Percentiles rank a stretch among this genome's conserved stretches.
Evolutionary conservation across 148 eudicot species (phyloP).

Genomic region (Amaranthus palmeri): DNA sequence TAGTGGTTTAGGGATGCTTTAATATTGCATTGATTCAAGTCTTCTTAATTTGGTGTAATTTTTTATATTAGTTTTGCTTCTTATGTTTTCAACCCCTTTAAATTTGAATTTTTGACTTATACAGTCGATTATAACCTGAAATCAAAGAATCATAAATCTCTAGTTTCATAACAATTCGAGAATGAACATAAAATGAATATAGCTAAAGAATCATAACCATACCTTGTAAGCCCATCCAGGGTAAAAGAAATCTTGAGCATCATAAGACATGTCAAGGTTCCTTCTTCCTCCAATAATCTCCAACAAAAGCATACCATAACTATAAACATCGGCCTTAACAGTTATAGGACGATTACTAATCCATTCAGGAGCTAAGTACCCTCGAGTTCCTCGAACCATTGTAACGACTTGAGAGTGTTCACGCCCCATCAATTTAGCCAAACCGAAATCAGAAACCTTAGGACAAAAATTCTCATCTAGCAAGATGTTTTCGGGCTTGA

Average conservation of each 20-base stretch:
- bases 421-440: slow-evolving; percentile 82
- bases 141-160: too few species aligned
- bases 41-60: too few species aligned
- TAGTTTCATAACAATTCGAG: too few species aligned
- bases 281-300: slow-evolving; percentile 91
- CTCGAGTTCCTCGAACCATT: slow-evolving; percentile 94
- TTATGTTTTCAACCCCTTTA: too few species aligned
- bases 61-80: too few species aligned
- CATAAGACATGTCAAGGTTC: slow-evolving; percentile 76
- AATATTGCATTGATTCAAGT: too few species aligned
- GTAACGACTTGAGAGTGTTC: slow-evolving; percentile 83
- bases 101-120: too few species aligned
- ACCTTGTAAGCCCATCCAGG: slow-evolving; percentile 97
- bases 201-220: background rate
- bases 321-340: slow-evolving; percentile 88
- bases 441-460: slow-evolving; percentile 85
- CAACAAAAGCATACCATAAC: slow-evolving; percentile 85
- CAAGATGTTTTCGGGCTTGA: slow-evolving; percentile 90
- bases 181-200: background rate
- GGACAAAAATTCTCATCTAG: slow-evolving; percentile 82
- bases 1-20: too few species aligned
- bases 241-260: slow-evolving; percentile 71
- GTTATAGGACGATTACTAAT: slow-evolving; percentile 85
- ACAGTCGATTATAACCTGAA: too few species aligned
- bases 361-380: slow-evolving; percentile 96